Percentiles rank a stretch among this genome's conserved stretches.
Evolutionary conservation across 805 yeast species (phyloP).

Genomic region (Yarrowia bubula): DNA sequence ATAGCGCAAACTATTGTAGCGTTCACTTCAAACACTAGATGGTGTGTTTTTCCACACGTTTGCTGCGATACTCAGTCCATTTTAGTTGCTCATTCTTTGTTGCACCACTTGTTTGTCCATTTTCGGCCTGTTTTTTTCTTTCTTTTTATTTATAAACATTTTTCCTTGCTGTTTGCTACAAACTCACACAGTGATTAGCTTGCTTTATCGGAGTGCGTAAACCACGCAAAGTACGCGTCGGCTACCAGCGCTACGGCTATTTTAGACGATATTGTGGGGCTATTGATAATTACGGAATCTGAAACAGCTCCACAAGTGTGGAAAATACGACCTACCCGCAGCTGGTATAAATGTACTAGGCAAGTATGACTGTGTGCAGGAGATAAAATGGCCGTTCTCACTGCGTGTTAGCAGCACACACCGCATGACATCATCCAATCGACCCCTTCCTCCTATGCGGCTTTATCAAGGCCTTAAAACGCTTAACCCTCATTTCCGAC

Average conservation of each 20-base stretch:
- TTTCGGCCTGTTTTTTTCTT: not conserved
- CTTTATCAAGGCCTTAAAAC: too few relatives aligned
- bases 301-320: too few relatives aligned
- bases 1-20: not conserved
- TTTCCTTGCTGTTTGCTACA: not conserved
- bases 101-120: not conserved
- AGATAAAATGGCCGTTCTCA: too few relatives aligned
- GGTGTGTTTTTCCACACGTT: not conserved
- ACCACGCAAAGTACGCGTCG: too few relatives aligned
- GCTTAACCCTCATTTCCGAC: not conserved
- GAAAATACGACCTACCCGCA: too few relatives aligned
- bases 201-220: not conserved
- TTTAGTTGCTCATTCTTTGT: not conserved
- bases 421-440: not conserved
- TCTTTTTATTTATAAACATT: not conserved
- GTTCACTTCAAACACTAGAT: not conserved
- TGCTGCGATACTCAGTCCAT: not conserved
- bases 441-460: not conserved
- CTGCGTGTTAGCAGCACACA: too few relatives aligned
- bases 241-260: too few relatives aligned
- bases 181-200: not conserved
- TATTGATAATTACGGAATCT: too few relatives aligned
- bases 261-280: too few relatives aligned
- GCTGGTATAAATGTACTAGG: too few relatives aligned
- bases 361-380: too few relatives aligned